Conservation (phyloP, 1,284 basidiomycete genomes). For the Irpex sp. region DNA sequence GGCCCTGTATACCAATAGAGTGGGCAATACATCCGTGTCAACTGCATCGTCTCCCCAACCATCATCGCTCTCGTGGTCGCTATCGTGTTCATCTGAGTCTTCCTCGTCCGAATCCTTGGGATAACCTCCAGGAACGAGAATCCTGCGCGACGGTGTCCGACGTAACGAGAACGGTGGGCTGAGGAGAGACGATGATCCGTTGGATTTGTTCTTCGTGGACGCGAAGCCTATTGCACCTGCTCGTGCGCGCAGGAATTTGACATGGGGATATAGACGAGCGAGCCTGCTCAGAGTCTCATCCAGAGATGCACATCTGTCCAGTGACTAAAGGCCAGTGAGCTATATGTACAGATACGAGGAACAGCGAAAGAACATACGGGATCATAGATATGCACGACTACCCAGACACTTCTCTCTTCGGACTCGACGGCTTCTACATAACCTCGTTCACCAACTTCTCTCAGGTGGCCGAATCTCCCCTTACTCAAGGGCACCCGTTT, state of each 20-base stretch:
- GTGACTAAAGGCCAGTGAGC: constrained; percentile 40
- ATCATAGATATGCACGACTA: constrained; percentile 82
- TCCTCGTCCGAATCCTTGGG: constrained; percentile 35
- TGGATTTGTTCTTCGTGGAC: constrained; percentile 23
- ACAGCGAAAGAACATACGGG: constrained; percentile 48
- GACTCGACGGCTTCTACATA: constrained; percentile 76
- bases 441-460: constrained; percentile 75
- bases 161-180: constrained; percentile 19
- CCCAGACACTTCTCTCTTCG: constrained; percentile 68
- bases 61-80: constrained; percentile 31
- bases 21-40: constrained; percentile 81
- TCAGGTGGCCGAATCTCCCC: constrained; percentile 73
- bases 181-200: constrained; percentile 7
- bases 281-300: constrained; percentile 68
- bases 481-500: constrained; percentile 40
- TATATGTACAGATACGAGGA: not conserved
- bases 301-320: constrained; percentile 69
- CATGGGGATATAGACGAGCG: constrained; percentile 65
- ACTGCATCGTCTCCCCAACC: constrained; percentile 54
- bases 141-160: constrained; percentile 23
- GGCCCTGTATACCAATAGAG: constrained; percentile 76
- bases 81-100: constrained; percentile 34
- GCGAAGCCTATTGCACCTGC: constrained; percentile 80
- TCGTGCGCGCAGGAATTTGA: constrained; percentile 76
- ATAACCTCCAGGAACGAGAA: constrained; percentile 17